Evolutionary conservation across 1,284 basidiomycete species (phyloP), one percentile per base, ranked within the genome.

Genomic region (Pseudozyma sp.): DNA sequence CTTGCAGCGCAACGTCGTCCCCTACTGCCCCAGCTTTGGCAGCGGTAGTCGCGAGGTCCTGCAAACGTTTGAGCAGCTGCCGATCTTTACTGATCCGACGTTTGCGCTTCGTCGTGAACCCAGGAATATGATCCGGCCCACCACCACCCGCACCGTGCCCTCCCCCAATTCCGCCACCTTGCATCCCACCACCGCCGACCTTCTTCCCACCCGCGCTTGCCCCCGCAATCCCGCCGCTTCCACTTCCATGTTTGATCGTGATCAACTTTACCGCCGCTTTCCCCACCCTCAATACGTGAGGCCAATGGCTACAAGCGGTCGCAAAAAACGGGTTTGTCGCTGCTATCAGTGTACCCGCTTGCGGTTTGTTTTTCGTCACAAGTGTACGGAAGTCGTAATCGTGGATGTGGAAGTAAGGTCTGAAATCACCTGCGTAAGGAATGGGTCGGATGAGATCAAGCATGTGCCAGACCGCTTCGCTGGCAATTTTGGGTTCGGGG

Each of bases 261-360:
- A 65, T 66, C 34, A 75, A 18, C 71, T 77, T 77, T 1, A 73
- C 71, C 43, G 73, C 73, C 38, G 73, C 64, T 35, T 68, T 86
- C 65, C 91, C 92, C 34, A 95, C 86, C 0, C 85, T 79, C 45
- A 89, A 83, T 59, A 93, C 87, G 85, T 99, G 94, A 2, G 95
- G 94, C 94, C 95, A 98, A 85, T 97, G 93, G 7, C 89, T 88
- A 76, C 94, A 96, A 1, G 91, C 90, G 69, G 91, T 92, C 69
- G 93, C 91, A 76, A 98, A 94, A 82, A 96, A 92, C 0, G 96
- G 96, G 80, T 98, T 99, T 9, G 96, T 98, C 1, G 95, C 93
- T 10, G 96, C 95, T 0, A 98, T 86, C 1, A 98, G 84, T 0
- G 94, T 86, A 0, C 95, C 96, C 0, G 92, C 87, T 78, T 92